These are phyloP conservation scores for Tetracladium marchalianum DNA, from an alignment of 495 filamentous ascomycete genomes.

Conservation along the genomic window DNA sequence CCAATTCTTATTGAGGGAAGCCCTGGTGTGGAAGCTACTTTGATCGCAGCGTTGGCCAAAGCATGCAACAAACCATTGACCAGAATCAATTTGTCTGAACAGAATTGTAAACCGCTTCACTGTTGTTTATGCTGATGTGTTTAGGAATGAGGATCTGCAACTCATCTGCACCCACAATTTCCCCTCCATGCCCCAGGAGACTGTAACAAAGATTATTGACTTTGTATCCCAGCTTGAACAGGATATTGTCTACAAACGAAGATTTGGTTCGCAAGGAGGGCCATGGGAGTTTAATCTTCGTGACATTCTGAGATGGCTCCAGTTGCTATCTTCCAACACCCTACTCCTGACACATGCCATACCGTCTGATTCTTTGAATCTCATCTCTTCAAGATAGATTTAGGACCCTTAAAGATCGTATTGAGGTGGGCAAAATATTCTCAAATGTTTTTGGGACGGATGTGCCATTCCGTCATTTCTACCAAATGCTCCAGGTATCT, in stretches of 20 bases:
- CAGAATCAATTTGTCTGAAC: slow-evolving; percentile 93
- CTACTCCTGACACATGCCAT: slow-evolving; percentile 40
- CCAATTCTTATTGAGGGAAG: slow-evolving; percentile 92
- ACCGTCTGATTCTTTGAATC: slow-evolving; percentile 61
- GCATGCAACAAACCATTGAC: slow-evolving; percentile 72
- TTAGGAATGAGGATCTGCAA: too few species aligned
- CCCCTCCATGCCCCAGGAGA: too few species aligned
- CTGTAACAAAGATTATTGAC: too few species aligned
- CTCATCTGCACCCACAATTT: too few species aligned
- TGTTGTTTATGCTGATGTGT: slow-evolving; percentile 61
- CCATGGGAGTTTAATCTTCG: slow-evolving; percentile 91
- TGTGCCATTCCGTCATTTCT: slow-evolving; percentile 25
- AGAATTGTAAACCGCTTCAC: slow-evolving; percentile 98
- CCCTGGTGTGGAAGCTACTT: slow-evolving; percentile 90
- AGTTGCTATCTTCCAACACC: slow-evolving; percentile 51
- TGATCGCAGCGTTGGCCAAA: slow-evolving; percentile 73
- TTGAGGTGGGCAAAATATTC: slow-evolving; percentile 54
- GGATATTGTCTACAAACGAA: too few species aligned
- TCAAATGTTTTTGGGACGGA: slow-evolving; percentile 36
- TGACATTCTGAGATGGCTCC: slow-evolving; percentile 5
- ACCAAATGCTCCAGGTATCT: slow-evolving; percentile 56
- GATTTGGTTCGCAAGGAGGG: slow-evolving; percentile 41
- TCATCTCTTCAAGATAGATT: slow-evolving; percentile 90
- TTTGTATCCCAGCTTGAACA: too few species aligned
- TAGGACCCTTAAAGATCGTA: slow-evolving; percentile 56